Evolutionary conservation across 345 rosid genomes (phyloP).

Genomic region (Hibiscus tridactylites): DNA sequence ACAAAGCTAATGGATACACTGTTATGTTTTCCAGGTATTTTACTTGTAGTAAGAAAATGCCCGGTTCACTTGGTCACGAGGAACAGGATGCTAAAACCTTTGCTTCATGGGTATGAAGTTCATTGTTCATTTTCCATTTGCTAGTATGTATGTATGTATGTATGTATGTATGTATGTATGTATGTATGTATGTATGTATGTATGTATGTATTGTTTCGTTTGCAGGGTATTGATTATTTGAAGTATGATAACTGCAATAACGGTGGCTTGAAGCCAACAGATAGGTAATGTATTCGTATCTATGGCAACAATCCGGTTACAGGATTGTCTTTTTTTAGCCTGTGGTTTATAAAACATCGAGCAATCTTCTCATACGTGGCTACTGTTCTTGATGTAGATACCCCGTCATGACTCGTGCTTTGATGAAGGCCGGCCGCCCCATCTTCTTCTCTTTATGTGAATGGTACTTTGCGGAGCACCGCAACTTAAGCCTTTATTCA

Average conservation of each 20-base stretch:
- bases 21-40: conserved; percentile 37
- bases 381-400: conserved; percentile 34
- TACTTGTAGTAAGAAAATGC: conserved; percentile 86
- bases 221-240: conserved; percentile 81
- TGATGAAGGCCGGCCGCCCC: conserved; percentile 61
- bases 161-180: no score
- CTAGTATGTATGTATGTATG: neutral
- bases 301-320: neutral
- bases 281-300: conserved; percentile 32
- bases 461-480: conserved; percentile 36
- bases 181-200: neutral
- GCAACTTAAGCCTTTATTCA: neutral
- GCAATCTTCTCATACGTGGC: neutral
- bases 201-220: neutral
- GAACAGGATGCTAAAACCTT: conserved; percentile 88
- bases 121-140: neutral
- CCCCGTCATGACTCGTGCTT: conserved; percentile 81
- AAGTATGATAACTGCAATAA: conserved; percentile 83
- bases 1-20: neutral
- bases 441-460: conserved; percentile 85
- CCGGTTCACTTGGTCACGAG: conserved; percentile 85
- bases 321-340: no score
- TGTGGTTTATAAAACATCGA: no score
- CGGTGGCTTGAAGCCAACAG: conserved; percentile 48
- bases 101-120: conserved; percentile 68